Evolutionary conservation across 441 rosid species (phyloP).

Genomic region (Heliophila coronopifolia): DNA sequence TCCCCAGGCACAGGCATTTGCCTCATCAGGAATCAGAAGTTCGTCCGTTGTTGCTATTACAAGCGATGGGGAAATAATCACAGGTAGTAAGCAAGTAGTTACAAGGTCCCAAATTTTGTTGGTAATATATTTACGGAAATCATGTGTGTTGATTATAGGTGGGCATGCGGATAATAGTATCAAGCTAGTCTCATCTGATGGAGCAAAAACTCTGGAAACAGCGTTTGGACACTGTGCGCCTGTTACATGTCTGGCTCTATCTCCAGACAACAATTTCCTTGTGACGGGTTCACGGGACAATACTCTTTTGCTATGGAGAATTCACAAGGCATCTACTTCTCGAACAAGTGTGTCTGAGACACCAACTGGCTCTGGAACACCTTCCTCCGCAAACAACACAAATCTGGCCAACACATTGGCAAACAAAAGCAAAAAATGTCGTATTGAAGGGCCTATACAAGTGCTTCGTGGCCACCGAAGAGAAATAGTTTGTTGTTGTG

Average conservation of each 20-base stretch:
- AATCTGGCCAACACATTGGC: conserved; percentile 43
- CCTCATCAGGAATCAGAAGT: conserved; percentile 78
- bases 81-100: conserved; percentile 46
- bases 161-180: conserved; percentile 94
- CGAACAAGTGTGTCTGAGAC: conserved; percentile 51
- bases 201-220: conserved; percentile 83
- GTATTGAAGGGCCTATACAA: conserved; percentile 92
- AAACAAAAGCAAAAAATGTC: conserved; percentile 53
- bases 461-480: conserved; percentile 81
- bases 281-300: conserved; percentile 89
- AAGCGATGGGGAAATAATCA: conserved; percentile 71
- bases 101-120: not conserved
- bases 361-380: conserved; percentile 39
- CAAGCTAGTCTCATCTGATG: conserved; percentile 80
- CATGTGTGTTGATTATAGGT: conserved; percentile 42
- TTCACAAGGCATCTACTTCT: conserved; percentile 52
- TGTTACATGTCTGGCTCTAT: conserved; percentile 93
- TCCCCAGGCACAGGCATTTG: conserved; percentile 91
- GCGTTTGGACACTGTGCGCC: conserved; percentile 94
- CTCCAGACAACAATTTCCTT: conserved; percentile 77
- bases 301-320: conserved; percentile 87
- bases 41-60: conserved; percentile 80
- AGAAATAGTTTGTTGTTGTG: conserved; percentile 71
- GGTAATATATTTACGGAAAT: conserved; percentile 3
- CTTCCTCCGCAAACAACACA: conserved; percentile 42